Conservation (phyloP, 2,329 filamentous ascomycete species). For the Alternaria sp. region DNA sequence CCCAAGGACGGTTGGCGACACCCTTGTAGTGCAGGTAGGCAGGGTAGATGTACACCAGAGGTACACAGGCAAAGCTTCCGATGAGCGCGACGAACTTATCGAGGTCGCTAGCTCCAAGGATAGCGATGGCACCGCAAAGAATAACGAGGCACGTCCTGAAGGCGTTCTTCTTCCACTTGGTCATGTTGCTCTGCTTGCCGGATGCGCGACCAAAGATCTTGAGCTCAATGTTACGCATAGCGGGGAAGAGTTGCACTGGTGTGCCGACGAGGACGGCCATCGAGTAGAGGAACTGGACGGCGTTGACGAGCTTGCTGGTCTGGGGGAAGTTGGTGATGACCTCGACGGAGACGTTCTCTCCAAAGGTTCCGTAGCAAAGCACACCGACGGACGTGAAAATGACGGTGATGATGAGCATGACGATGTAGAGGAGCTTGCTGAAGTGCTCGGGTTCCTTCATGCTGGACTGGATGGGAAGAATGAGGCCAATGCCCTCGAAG, state of each 20-base stretch:
- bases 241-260: conserved; percentile 77
- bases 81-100: conserved; percentile 79
- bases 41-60: conserved; percentile 79
- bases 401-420: conserved; percentile 76
- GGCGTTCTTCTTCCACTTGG: conserved; percentile 79
- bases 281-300: conserved; percentile 76
- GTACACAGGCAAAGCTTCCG: conserved; percentile 75
- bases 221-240: conserved; percentile 73
- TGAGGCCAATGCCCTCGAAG: conserved; percentile 78
- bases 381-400: conserved; percentile 76
- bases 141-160: conserved; percentile 65
- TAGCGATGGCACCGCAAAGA: conserved; percentile 66
- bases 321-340: conserved; percentile 80
- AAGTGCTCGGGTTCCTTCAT: conserved; percentile 76
- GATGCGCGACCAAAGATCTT: conserved; percentile 69
- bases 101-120: conserved; percentile 70
- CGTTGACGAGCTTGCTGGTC: conserved; percentile 73
- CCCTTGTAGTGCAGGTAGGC: conserved; percentile 73
- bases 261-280: conserved; percentile 75
- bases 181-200: conserved; percentile 67
- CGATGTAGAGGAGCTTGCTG: conserved; percentile 66
- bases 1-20: conserved; percentile 62
- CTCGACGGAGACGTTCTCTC: conserved; percentile 71
- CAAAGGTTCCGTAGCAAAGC: conserved; percentile 77
- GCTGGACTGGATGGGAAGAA: conserved; percentile 76